Conservation (phyloP, 768 basidiomycete genomes). For the Terana coerulea region DNA sequence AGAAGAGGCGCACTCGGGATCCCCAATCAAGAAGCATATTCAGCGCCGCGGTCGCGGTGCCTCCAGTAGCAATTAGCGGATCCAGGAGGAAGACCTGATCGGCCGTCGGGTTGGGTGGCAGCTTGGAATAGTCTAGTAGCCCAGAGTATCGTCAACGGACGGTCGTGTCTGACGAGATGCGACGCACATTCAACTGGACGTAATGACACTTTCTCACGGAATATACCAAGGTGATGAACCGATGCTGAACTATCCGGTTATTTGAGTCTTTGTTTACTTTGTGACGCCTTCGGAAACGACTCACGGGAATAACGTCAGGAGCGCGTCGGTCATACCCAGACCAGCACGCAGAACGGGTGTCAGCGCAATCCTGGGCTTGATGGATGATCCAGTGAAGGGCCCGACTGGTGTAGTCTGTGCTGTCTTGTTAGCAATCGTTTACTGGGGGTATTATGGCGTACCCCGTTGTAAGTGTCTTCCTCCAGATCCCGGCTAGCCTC, state of each 20-base stretch:
- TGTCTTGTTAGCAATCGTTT: not conserved
- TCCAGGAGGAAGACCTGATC: slow-evolving; percentile 88
- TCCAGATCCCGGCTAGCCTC: slow-evolving; percentile 74
- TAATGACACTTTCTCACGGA: slow-evolving; percentile 79
- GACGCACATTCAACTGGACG: slow-evolving; percentile 86
- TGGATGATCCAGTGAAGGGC: slow-evolving; percentile 67
- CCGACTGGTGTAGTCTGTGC: slow-evolving; percentile 58
- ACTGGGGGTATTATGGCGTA: slow-evolving; percentile 32
- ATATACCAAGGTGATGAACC: slow-evolving; percentile 90
- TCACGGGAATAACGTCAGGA: slow-evolving; percentile 81
- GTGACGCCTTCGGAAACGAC: too few species aligned
- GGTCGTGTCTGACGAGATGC: too few species aligned
- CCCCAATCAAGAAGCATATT: slow-evolving; percentile 83
- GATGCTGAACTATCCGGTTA: slow-evolving; percentile 54
- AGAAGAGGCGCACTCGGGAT: slow-evolving; percentile 48
- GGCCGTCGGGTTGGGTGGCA: too few species aligned
- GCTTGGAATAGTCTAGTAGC: slow-evolving; percentile 79
- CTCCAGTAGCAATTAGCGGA: slow-evolving; percentile 91
- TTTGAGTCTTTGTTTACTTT: not conserved
- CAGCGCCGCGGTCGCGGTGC: slow-evolving; percentile 85
- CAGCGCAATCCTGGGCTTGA: slow-evolving; percentile 79
- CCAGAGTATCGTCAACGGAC: not conserved
- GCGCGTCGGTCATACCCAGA: slow-evolving; percentile 86
- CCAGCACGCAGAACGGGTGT: slow-evolving; percentile 93
- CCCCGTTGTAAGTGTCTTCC: slow-evolving; percentile 59